Evolutionary conservation across 108 stramenopile genomes (phyloP), one percentile per base, ranked within the genome.

Genomic region (Nitzschia putrida): DNA sequence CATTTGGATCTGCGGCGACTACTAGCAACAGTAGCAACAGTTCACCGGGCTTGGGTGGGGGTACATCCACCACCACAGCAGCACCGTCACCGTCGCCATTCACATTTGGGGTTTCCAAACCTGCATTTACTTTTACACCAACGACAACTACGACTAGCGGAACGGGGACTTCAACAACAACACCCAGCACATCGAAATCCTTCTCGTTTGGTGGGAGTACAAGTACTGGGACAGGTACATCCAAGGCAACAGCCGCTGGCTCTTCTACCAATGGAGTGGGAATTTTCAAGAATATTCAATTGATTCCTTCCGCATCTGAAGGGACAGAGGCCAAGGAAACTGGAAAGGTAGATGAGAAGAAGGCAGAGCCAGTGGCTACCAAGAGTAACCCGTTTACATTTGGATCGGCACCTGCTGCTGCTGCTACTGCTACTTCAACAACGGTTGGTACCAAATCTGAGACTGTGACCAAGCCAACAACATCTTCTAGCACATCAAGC

Each of bases 241-340:
- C 29, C 29, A 34, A 34, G 4, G 29, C 29, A 3, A 34, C 29
- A 34, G 4, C 1, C 29, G 4, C 29, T 3, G 29, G 29, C 3
- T 34, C 29, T 4, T 3, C 4, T 34, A 34, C 29, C 29, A 34
- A 34, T 34, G n/a, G 26, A 8, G 38, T n/a, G 20, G 11, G 34
- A 23, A 23, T 63, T 24, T 63, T 63, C 44, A 43, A 41, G 12
- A 47, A 63, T 45, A 63, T 63, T 42, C 43, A 63, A 13, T 38
- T 63, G 22, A 43, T 63, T 47, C 29, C 29, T 3, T 4, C 29
- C 4, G 29, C 29, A 3, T 34, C 29, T 1, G 29, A 34, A 34
- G 29, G 1, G 29, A 1, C 29, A 4, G 29, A 34, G 29, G 4
- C 29, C 29, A 34, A 34, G 29, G 29, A 34, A 34, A 34, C 1